phyloP scores from a whole-genome alignment of 2,329 filamentous ascomycete genomes.

The Cadophora sp. region DNA sequence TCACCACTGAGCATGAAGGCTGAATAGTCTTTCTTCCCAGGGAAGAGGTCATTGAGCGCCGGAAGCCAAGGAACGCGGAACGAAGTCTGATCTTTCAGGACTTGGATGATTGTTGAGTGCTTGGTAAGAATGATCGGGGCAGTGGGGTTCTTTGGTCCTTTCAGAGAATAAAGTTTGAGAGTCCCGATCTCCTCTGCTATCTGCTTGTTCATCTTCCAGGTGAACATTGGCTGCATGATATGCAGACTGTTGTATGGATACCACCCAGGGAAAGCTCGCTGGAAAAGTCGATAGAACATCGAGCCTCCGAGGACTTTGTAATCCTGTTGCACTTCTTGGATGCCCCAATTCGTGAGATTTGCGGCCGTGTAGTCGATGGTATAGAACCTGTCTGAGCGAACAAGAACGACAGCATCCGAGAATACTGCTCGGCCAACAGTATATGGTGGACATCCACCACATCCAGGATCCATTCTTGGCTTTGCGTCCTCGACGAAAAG shows the following conservation, averaged over 20 bases:
- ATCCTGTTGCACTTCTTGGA: slow-evolving; percentile 62
- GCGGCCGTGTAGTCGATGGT: slow-evolving; percentile 58
- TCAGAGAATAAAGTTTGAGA: slow-evolving; percentile 69
- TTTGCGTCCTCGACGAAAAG: slow-evolving; percentile 64
- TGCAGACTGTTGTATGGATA: slow-evolving; percentile 84
- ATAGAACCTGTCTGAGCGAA: slow-evolving; percentile 62
- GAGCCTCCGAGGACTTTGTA: slow-evolving; percentile 58
- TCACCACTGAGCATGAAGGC: slow-evolving; percentile 65
- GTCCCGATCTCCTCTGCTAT: slow-evolving; percentile 63
- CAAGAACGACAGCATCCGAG: slow-evolving; percentile 63
- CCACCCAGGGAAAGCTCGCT: slow-evolving; percentile 78
- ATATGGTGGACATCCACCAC: slow-evolving; percentile 56
- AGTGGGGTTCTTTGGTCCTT: slow-evolving; percentile 59
- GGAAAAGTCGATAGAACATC: slow-evolving; percentile 83
- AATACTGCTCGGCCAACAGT: slow-evolving; percentile 60
- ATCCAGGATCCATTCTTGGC: slow-evolving; percentile 54
- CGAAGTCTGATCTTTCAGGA: slow-evolving; percentile 13
- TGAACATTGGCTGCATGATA: slow-evolving; percentile 66
- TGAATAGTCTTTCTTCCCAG: slow-evolving; percentile 26
- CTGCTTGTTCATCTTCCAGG: slow-evolving; percentile 65
- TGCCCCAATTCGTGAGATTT: slow-evolving; percentile 83
- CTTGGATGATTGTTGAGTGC: neutral
- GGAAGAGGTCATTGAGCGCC: slow-evolving; percentile 19
- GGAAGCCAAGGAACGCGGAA: slow-evolving; percentile 40
- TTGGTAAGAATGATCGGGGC: slow-evolving; percentile 56